A percentile compares a stretch with the other conserved stretches of the same genome.
phyloP scores from a whole-genome alignment of 441 rosid genomes.

The Hypseocharis bilobata region DNA sequence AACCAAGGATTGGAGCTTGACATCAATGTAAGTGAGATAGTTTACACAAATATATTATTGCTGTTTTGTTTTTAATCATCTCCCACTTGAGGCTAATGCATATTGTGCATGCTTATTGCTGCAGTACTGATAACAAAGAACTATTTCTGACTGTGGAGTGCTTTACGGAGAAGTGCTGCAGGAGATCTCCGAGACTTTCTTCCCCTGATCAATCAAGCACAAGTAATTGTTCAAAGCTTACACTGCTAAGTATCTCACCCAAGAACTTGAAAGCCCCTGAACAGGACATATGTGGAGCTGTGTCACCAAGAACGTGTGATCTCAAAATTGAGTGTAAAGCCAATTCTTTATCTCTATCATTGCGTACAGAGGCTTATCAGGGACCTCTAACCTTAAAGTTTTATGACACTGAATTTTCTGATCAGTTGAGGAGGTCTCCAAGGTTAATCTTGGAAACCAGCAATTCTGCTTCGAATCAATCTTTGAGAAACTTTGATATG shows the following conservation, averaged over 20 bases:
- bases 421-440: slow-evolving; percentile 23
- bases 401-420: background rate
- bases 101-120: background rate
- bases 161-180: slow-evolving; percentile 11
- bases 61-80: background rate
- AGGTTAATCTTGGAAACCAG: slow-evolving; percentile 21
- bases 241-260: slow-evolving; percentile 3
- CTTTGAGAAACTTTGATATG: background rate
- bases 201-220: slow-evolving; percentile 13
- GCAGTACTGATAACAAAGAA: slow-evolving; percentile 12
- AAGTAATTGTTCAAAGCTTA: slow-evolving; percentile 13
- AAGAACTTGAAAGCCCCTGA: background rate
- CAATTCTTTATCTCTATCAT: slow-evolving; percentile 11
- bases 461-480: slow-evolving; percentile 6
- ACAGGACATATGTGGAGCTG: background rate
- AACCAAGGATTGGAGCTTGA: slow-evolving; percentile 18
- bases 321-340: slow-evolving; percentile 13
- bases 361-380: slow-evolving; percentile 19
- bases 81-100: background rate
- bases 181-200: slow-evolving; percentile 22
- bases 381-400: slow-evolving; percentile 8
- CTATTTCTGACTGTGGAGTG: slow-evolving; percentile 1
- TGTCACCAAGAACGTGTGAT: slow-evolving; percentile 5
- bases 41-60: background rate
- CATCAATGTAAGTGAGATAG: slow-evolving; percentile 30